phyloP scores from a whole-genome alignment of 2,329 filamentous ascomycete species.

The Colletotrichum somersetense region DNA sequence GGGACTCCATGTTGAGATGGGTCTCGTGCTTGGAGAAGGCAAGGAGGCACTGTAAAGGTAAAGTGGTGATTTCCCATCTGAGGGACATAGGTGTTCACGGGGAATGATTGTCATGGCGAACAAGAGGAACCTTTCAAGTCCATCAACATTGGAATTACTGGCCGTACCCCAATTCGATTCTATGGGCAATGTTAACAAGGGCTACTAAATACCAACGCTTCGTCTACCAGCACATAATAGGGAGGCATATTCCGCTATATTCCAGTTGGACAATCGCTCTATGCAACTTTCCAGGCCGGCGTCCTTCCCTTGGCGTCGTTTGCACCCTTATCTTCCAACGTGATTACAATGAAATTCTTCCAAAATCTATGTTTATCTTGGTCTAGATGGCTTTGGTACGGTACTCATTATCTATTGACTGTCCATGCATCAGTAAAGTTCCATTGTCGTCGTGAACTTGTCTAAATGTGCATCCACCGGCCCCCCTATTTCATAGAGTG shows the following conservation, averaged over 20 bases:
- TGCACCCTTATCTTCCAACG: neutral
- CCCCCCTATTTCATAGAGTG: neutral
- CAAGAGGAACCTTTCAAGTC: too few relatives aligned
- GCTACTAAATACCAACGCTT: too few relatives aligned
- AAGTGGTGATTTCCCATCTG: neutral
- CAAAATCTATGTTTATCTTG: neutral
- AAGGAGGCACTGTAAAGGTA: neutral
- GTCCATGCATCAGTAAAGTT: neutral
- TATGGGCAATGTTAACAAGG: too few relatives aligned
- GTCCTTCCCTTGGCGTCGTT: neutral
- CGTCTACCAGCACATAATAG: too few relatives aligned
- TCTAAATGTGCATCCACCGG: neutral
- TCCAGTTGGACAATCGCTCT: neutral
- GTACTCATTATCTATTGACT: neutral
- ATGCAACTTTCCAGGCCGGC: neutral
- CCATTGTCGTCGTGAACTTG: neutral
- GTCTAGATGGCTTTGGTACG: neutral
- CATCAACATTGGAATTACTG: too few relatives aligned
- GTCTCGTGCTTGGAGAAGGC: constrained; percentile 5
- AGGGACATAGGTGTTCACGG: neutral
- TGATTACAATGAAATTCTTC: accelerated
- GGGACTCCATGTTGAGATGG: constrained; percentile 16
- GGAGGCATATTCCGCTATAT: too few relatives aligned
- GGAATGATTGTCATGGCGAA: neutral
- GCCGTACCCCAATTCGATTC: too few relatives aligned